Evolutionary conservation across 257 asterid genomes (phyloP).

Genomic region (Solanum pennellii): DNA sequence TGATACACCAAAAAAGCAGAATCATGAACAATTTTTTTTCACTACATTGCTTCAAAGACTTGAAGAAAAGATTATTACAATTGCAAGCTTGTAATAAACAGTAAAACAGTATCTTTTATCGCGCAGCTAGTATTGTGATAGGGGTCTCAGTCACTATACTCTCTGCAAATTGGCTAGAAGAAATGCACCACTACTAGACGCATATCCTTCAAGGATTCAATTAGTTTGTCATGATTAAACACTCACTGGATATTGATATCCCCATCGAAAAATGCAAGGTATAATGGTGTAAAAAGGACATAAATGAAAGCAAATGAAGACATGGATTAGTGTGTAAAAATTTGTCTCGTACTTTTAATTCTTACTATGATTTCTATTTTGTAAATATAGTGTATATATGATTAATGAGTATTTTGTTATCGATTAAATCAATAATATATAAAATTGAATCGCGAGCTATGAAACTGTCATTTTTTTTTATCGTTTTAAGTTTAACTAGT

Average conservation of each 20-base stretch:
- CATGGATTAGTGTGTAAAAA: not conserved
- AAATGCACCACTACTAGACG: not conserved
- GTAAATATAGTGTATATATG: not conserved
- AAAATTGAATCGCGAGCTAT: not conserved
- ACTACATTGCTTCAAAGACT: not conserved
- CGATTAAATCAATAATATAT: too few species aligned
- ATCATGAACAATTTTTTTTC: not conserved
- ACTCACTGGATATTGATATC: not conserved
- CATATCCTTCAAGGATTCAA: not conserved
- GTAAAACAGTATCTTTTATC: not conserved
- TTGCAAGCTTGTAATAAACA: not conserved
- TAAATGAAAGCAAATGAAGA: not conserved
- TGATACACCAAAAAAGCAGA: not conserved
- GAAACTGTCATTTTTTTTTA: not conserved
- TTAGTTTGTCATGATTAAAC: not conserved
- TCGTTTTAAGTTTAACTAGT: not conserved
- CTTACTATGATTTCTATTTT: too few species aligned
- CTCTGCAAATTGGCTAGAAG: not conserved
- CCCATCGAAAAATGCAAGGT: not conserved
- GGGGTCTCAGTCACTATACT: not conserved
- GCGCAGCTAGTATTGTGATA: not conserved
- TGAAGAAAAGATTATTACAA: not conserved
- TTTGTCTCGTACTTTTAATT: not conserved
- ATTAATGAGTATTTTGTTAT: not conserved
- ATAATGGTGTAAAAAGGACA: too few species aligned